These are phyloP conservation scores for Schizophyllum amplum DNA, from an alignment of 1,284 basidiomycete species.

Conservation along the genomic window DNA sequence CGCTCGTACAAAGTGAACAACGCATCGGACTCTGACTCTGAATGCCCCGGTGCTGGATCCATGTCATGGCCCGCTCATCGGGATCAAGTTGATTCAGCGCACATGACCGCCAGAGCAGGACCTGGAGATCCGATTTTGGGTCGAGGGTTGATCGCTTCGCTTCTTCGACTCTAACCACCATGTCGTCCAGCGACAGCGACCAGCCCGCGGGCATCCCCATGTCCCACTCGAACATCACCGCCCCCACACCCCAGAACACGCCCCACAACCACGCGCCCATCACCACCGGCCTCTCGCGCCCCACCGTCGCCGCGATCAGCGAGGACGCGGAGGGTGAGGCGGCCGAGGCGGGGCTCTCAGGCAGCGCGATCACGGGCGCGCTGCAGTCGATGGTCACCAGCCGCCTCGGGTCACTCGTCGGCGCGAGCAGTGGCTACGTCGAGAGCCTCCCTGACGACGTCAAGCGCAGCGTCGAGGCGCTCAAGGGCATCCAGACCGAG, in stretches of 20 bases:
- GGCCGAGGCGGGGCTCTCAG: neutral
- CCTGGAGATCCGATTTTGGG: neutral
- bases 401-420: neutral
- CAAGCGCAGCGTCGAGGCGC: constrained; percentile 82
- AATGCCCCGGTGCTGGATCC: no score
- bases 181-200: neutral
- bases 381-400: neutral
- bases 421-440: neutral
- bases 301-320: constrained; percentile 39
- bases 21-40: no score
- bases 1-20: no score
- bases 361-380: neutral
- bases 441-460: constrained; percentile 52
- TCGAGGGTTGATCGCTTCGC: neutral
- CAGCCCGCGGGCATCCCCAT: constrained; percentile 23
- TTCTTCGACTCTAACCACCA: neutral
- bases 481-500: constrained; percentile 93
- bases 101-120: neutral
- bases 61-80: neutral
- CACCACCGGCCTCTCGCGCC: constrained; percentile 31
- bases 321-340: constrained; percentile 32
- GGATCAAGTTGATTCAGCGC: neutral
- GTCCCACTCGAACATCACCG: constrained; percentile 19
- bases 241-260: constrained; percentile 41
- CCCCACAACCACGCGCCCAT: constrained; percentile 32